Evolutionary conservation across 2,329 filamentous ascomycete genomes (phyloP).

Genomic region (Cytospora paraplurivora): DNA sequence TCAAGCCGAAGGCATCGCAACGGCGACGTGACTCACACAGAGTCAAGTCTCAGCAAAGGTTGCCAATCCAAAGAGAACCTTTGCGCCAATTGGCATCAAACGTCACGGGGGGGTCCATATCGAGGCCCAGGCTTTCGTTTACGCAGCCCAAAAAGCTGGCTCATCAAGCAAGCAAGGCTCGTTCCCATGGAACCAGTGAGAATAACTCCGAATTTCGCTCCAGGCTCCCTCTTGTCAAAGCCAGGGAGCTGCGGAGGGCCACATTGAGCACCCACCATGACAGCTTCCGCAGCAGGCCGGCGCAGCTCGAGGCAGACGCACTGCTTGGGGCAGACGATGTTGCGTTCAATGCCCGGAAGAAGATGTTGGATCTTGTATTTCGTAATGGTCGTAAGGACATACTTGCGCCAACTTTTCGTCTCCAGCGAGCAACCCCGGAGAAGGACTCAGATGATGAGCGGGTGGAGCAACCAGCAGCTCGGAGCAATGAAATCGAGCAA

Average conservation of each 20-base stretch:
- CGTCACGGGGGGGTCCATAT: neutral
- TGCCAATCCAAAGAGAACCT: constrained; percentile 31
- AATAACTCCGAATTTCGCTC: constrained; percentile 5
- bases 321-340: constrained; percentile 38
- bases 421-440: constrained; percentile 7
- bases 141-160: constrained; percentile 34
- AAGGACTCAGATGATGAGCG: neutral
- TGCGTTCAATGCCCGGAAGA: constrained; percentile 55
- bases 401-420: constrained; percentile 23
- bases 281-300: constrained; percentile 43
- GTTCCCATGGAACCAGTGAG: constrained; percentile 36
- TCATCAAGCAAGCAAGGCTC: constrained; percentile 37
- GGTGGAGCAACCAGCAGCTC: constrained; percentile 27
- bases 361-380: constrained; percentile 57
- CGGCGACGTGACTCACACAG: constrained; percentile 8
- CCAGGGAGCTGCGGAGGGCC: neutral
- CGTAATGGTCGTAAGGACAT: constrained; percentile 41
- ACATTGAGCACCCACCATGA: neutral
- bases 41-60: constrained; percentile 8
- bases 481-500: neutral
- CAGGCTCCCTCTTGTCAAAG: neutral
- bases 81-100: constrained; percentile 33
- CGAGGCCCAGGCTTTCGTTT: constrained; percentile 29
- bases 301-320: constrained; percentile 57
- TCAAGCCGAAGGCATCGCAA: constrained; percentile 41